Percentiles rank a stretch among this genome's conserved stretches.
phyloP scores from a whole-genome alignment of 208 protist species.

The Leishmania braziliensis region DNA sequence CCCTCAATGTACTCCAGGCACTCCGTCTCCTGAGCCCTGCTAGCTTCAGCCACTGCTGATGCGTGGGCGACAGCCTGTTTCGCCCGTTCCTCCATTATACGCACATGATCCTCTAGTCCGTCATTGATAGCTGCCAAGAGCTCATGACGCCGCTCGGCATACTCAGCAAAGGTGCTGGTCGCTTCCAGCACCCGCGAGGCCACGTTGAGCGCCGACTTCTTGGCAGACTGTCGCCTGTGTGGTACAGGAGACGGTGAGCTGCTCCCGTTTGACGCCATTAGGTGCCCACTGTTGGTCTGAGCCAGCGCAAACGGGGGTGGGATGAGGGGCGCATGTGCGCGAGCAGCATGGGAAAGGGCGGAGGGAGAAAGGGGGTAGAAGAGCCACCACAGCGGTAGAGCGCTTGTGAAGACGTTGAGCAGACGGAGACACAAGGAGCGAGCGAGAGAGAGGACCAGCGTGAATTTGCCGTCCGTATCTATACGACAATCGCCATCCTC shows the following conservation, averaged over 20 bases:
- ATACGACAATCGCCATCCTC: background rate
- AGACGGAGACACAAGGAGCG: background rate
- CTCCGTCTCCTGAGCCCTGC: slow-evolving; percentile 10
- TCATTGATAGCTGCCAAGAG: slow-evolving; percentile 3
- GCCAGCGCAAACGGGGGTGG: background rate
- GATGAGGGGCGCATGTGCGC: background rate
- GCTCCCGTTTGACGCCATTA: slow-evolving; percentile 1
- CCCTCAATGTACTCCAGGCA: slow-evolving; percentile 7
- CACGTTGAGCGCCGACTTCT: background rate
- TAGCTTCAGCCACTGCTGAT: background rate
- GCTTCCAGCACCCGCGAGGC: background rate
- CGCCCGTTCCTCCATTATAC: slow-evolving; percentile 16
- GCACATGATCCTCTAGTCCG: slow-evolving; percentile 15
- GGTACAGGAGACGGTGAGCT: background rate
- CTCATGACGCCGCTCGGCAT: slow-evolving; percentile 2
- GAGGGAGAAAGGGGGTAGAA: background rate
- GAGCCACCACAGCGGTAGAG: background rate
- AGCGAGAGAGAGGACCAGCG: no score
- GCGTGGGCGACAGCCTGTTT: slow-evolving; percentile 13
- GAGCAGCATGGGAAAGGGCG: background rate
- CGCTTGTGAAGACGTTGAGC: background rate
- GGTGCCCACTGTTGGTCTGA: background rate
- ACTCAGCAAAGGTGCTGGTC: slow-evolving; percentile 15
- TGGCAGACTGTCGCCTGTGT: background rate
- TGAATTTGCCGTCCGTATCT: background rate